Evolutionary conservation across 768 basidiomycete genomes (phyloP).

Genomic region (Mrakia gelida): DNA sequence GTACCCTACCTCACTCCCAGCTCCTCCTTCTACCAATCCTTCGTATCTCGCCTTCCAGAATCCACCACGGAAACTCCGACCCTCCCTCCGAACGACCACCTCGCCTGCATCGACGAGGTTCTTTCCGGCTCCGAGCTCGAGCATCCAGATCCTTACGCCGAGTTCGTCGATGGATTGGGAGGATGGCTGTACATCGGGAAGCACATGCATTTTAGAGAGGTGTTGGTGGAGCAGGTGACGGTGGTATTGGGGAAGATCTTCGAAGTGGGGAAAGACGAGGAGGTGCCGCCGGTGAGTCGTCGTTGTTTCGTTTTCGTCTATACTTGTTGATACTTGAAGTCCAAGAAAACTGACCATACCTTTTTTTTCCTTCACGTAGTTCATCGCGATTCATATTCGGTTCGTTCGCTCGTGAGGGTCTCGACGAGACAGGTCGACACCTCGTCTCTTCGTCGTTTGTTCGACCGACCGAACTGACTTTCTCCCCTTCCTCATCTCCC

Average conservation of each 20-base stretch:
- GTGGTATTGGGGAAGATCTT: background rate
- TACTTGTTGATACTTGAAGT: background rate
- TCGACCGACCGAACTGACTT: too few relatives aligned
- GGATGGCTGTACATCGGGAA: background rate
- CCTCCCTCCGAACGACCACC: background rate
- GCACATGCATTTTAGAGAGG: background rate
- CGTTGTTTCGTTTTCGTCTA: background rate
- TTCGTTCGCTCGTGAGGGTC: too few relatives aligned
- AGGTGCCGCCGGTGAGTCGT: background rate
- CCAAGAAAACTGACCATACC: background rate
- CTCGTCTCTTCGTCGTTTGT: too few relatives aligned
- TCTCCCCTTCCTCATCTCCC: too few relatives aligned
- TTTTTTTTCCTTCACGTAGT: background rate
- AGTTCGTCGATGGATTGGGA: background rate
- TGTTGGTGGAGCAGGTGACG: background rate
- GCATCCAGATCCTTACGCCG: background rate
- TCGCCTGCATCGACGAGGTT: background rate
- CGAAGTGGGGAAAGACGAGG: background rate
- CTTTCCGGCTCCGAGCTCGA: background rate
- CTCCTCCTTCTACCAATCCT: background rate
- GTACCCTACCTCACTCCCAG: background rate
- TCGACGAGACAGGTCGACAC: too few relatives aligned
- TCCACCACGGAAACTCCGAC: too few relatives aligned
- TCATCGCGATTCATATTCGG: background rate
- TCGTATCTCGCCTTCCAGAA: too few relatives aligned